Evolutionary conservation across 2,329 filamentous ascomycete genomes (phyloP).

Genomic region (Ophiostoma tasmaniense): DNA sequence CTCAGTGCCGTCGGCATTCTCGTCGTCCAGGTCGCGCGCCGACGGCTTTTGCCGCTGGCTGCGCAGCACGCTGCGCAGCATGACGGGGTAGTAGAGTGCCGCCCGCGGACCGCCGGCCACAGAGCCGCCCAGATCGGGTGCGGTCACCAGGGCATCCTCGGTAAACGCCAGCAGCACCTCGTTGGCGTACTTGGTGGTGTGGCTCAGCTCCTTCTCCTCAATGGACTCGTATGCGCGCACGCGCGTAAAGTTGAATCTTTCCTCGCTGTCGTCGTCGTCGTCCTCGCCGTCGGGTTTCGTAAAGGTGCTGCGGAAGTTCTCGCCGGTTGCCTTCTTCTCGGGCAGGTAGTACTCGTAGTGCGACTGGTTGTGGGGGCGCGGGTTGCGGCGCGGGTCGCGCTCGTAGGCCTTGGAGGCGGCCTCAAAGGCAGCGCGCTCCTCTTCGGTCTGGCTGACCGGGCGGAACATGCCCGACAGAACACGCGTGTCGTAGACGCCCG

Average conservation of each 20-base stretch:
- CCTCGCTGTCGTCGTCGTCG: slow-evolving; percentile 35
- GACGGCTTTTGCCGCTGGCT: slow-evolving; percentile 54
- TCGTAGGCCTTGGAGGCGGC: slow-evolving; percentile 45
- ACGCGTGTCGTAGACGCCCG: slow-evolving; percentile 50
- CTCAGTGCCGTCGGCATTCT: slow-evolving; percentile 29
- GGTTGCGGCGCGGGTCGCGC: slow-evolving; percentile 47
- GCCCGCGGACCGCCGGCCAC: slow-evolving; percentile 45
- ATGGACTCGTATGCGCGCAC: slow-evolving; percentile 57
- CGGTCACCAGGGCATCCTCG: slow-evolving; percentile 34
- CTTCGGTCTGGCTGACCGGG: slow-evolving; percentile 47
- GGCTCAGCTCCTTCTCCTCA: slow-evolving; percentile 47
- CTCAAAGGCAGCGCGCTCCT: slow-evolving; percentile 45
- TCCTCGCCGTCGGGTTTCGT: slow-evolving; percentile 48
- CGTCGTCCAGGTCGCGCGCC: slow-evolving; percentile 32
- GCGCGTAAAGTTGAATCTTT: slow-evolving; percentile 53
- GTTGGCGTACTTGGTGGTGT: slow-evolving; percentile 53
- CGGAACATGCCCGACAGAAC: slow-evolving; percentile 54
- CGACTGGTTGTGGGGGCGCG: slow-evolving; percentile 49
- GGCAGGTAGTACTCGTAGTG: slow-evolving; percentile 61
- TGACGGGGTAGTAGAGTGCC: slow-evolving; percentile 60
- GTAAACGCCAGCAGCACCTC: slow-evolving; percentile 54
- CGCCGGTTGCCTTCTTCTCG: slow-evolving; percentile 38
- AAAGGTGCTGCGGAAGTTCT: slow-evolving; percentile 53
- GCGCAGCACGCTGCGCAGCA: slow-evolving; percentile 54
- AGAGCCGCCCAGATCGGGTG: slow-evolving; percentile 24